Conservation (phyloP, 2,329 filamentous ascomycete genomes). For the Diaporthe caulivora region DNA sequence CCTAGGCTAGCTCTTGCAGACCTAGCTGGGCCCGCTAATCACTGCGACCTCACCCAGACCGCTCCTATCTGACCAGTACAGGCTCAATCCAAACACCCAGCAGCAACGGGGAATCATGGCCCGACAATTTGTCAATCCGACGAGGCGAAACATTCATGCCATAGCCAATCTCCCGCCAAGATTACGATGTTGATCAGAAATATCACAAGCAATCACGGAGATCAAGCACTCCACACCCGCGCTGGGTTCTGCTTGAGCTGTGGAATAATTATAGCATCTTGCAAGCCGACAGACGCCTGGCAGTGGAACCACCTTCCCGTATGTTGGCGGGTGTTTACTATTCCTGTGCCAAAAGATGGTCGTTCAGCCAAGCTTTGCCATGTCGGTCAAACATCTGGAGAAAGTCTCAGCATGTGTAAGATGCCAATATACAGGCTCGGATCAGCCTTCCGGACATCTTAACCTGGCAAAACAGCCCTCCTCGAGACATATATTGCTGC, state of each 20-base stretch:
- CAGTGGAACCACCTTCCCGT: neutral
- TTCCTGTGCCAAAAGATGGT: neutral
- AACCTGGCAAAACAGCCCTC: constrained; percentile 4
- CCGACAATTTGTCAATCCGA: constrained; percentile 20
- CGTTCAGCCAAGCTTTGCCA: constrained; percentile 12
- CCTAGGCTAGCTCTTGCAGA: constrained; percentile 18
- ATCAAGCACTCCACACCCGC: constrained; percentile 22
- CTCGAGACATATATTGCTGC: constrained; percentile 23
- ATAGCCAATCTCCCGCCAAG: constrained; percentile 32
- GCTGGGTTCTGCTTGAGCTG: neutral
- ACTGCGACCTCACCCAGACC: constrained; percentile 31
- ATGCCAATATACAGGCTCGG: constrained; percentile 18
- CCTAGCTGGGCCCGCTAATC: constrained; percentile 8
- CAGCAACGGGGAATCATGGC: constrained; percentile 14
- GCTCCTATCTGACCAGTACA: constrained; percentile 28
- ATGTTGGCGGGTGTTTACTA: neutral
- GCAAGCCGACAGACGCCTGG: neutral
- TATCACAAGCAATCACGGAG: constrained; percentile 26
- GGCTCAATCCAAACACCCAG: constrained; percentile 5
- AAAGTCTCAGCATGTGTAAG: constrained; percentile 23
- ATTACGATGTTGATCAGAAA: constrained; percentile 24
- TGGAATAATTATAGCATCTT: constrained; percentile 20
- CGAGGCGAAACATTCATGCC: constrained; percentile 14
- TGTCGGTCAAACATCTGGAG: constrained; percentile 11
- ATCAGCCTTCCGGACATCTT: constrained; percentile 12